Conservation (phyloP, 495 filamentous ascomycete species). For the Lasiosphaeria hispida region DNA sequence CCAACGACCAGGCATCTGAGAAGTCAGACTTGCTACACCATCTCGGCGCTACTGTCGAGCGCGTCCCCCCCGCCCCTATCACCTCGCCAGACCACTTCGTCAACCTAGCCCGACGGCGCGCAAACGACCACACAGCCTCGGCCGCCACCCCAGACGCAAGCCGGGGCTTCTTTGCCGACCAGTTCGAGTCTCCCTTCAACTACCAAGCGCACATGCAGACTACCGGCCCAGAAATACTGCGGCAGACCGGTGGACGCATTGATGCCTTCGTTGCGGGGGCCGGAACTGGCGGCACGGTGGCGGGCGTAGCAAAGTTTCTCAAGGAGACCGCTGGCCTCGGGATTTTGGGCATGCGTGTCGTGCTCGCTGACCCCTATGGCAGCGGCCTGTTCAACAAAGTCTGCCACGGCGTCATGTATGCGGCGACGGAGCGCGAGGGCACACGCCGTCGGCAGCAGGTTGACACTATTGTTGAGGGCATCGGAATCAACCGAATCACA, state of each 20-base stretch:
- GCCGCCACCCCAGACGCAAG: slow-evolving; percentile 34
- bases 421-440: slow-evolving; percentile 80
- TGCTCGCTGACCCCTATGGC: slow-evolving; percentile 91
- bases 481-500: slow-evolving; percentile 90
- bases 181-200: slow-evolving; percentile 90
- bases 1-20: slow-evolving; percentile 82
- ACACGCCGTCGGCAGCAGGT: slow-evolving; percentile 86
- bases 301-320: slow-evolving; percentile 78
- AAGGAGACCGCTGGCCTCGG: slow-evolving; percentile 54
- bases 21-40: slow-evolving; percentile 87
- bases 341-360: slow-evolving; percentile 54
- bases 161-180: slow-evolving; percentile 88
- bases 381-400: slow-evolving; percentile 91
- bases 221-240: slow-evolving; percentile 86
- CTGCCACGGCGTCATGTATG: slow-evolving; percentile 94
- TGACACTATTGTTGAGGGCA: slow-evolving; percentile 93
- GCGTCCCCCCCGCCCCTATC: slow-evolving; percentile 87
- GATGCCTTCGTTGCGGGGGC: slow-evolving; percentile 96
- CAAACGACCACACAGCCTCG: slow-evolving; percentile 60
- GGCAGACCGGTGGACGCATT: slow-evolving; percentile 69
- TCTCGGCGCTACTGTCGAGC: slow-evolving; percentile 85
- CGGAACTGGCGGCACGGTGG: slow-evolving; percentile 91
- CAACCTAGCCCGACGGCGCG: slow-evolving; percentile 80
- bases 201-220: slow-evolving; percentile 76
- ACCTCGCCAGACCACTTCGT: slow-evolving; percentile 90